Conservation (phyloP, 305 asterid species). For the Lippia alba region DNA sequence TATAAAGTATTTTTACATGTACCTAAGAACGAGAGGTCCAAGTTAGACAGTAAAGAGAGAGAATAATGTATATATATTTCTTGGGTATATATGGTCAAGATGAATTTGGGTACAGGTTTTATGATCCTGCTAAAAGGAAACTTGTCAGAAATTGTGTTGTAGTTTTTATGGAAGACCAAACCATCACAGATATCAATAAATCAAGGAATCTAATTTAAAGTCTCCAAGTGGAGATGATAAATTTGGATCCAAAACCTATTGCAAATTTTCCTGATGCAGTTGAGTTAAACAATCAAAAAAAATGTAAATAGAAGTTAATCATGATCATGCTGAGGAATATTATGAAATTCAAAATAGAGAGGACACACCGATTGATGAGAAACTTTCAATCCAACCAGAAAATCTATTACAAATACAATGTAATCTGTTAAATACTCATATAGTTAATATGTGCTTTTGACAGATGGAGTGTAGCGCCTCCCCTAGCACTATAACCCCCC, state of each 20-base stretch:
- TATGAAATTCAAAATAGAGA: not conserved
- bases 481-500: too few relatives aligned
- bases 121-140: too few relatives aligned
- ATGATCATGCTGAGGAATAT: not conserved
- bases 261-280: not conserved
- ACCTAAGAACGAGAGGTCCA: too few relatives aligned
- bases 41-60: too few relatives aligned
- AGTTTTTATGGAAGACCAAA: too few relatives aligned
- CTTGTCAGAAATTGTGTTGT: too few relatives aligned
- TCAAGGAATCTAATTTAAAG: not conserved
- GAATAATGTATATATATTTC: too few relatives aligned
- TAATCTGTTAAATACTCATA: not conserved
- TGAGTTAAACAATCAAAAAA: not conserved
- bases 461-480: too few relatives aligned
- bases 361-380: not conserved
- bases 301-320: not conserved
- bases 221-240: not conserved
- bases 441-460: not conserved
- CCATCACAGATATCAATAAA: too few relatives aligned
- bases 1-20: too few relatives aligned
- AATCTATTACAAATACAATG: not conserved
- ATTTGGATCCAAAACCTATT: not conserved
- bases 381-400: not conserved
- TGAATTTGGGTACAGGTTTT: too few relatives aligned
- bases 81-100: too few relatives aligned